Percentiles rank a stretch among this genome's conserved stretches.
Conservation (phyloP, 1,139 yeast species). For the Yamadazyma spencermartinsiae region DNA sequence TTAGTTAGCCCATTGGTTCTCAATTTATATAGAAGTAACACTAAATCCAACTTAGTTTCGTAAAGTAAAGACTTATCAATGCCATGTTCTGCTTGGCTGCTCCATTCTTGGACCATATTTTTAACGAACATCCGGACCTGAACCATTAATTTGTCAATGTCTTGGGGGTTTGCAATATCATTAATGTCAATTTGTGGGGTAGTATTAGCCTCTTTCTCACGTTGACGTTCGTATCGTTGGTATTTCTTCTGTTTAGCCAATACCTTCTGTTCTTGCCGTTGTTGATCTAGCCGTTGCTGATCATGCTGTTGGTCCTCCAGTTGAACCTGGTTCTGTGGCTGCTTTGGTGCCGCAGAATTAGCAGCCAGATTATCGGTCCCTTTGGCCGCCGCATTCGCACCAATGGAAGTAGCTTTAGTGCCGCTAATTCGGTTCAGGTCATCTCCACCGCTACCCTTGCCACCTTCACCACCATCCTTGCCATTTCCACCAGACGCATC, state of each 20-base stretch:
- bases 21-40: conserved; percentile 60
- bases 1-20: conserved; percentile 45
- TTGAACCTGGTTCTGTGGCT: too few relatives aligned
- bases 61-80: conserved; percentile 22
- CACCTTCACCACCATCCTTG: neutral
- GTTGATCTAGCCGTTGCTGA: too few relatives aligned
- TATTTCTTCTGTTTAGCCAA: conserved; percentile 8
- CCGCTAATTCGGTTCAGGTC: too few relatives aligned
- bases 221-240: conserved; percentile 12
- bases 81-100: conserved; percentile 15
- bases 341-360: too few relatives aligned
- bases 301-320: too few relatives aligned
- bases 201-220: conserved; percentile 21
- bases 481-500: neutral
- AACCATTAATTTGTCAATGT: conserved; percentile 31
- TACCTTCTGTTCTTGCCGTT: too few relatives aligned
- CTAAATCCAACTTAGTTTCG: conserved; percentile 63
- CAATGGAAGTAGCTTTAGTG: too few relatives aligned
- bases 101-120: conserved; percentile 48
- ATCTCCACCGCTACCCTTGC: neutral
- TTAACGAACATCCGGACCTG: conserved; percentile 54
- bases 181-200: conserved; percentile 27
- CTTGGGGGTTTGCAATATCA: conserved; percentile 33
- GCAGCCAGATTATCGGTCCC: too few relatives aligned
- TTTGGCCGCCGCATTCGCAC: too few relatives aligned